phyloP scores from a whole-genome alignment of 495 filamentous ascomycete species.

The Hypoxylon intermedium region DNA sequence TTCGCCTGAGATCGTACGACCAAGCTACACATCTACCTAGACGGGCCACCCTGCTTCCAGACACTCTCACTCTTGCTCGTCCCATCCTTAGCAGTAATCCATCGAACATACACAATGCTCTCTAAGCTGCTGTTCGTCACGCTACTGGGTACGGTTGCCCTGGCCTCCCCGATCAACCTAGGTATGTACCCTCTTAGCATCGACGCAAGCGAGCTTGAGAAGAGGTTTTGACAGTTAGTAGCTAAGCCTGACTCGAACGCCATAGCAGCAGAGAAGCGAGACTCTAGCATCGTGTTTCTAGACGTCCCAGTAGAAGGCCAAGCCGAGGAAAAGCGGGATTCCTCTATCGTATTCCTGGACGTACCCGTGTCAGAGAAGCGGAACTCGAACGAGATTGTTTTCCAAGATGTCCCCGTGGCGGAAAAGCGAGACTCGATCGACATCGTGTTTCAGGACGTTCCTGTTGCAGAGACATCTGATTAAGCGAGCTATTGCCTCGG shows the following conservation, averaged over 20 bases:
- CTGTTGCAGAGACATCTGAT: not conserved
- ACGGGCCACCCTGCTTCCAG: not conserved
- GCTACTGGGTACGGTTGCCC: not conserved
- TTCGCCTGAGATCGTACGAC: not conserved
- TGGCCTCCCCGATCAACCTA: slow-evolving; percentile 6
- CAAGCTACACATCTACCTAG: not conserved
- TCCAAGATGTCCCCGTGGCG: not conserved
- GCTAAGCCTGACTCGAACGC: not conserved
- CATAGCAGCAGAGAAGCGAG: not conserved
- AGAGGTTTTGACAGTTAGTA: not conserved
- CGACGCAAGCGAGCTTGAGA: not conserved
- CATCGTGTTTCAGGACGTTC: not conserved
- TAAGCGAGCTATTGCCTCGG: not conserved
- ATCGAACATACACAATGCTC: not conserved
- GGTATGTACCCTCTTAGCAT: not conserved
- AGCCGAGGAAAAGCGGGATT: not conserved
- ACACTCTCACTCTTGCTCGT: not conserved
- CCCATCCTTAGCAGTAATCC: not conserved
- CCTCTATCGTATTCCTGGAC: not conserved
- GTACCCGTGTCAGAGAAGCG: not conserved
- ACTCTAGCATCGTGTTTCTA: not conserved
- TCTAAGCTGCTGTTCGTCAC: not conserved
- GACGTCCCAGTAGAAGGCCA: not conserved
- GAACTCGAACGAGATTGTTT: not conserved
- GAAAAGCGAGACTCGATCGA: not conserved